phyloP scores from a whole-genome alignment of 2,329 filamentous ascomycete species.

The Pseudogymnoascus sp. region DNA sequence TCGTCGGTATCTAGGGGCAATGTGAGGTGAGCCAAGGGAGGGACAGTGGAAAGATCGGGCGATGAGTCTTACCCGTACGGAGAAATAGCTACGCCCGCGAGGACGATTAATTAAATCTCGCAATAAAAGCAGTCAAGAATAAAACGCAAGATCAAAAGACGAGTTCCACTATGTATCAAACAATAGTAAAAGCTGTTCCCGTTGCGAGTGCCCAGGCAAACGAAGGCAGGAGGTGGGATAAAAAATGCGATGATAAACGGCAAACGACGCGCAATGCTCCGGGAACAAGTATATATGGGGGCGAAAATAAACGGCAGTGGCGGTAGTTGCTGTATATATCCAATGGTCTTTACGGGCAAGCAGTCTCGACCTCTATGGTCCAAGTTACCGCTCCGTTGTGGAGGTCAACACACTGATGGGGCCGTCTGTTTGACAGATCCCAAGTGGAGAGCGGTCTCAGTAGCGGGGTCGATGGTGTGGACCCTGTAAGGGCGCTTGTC shows the following conservation, averaged over 20 bases:
- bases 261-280: not conserved
- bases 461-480: constrained; percentile 5
- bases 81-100: constrained; percentile 20
- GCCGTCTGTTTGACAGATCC: constrained; percentile 6
- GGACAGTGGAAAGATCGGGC: constrained; percentile 14
- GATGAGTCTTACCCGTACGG: constrained; percentile 13
- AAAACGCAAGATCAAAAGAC: constrained; percentile 18
- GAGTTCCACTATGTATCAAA: constrained; percentile 23
- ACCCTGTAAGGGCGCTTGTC: constrained; percentile 7
- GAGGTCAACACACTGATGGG: constrained; percentile 2
- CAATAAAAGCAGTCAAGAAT: constrained; percentile 17
- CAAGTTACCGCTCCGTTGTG: not conserved
- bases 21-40: constrained; percentile 1
- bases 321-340: constrained; percentile 5
- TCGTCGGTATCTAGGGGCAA: not conserved
- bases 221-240: not conserved
- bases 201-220: constrained; percentile 12
- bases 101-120: constrained; percentile 19
- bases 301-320: not conserved
- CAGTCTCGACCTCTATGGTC: not conserved
- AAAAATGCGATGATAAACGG: constrained; percentile 8
- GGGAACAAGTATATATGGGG: constrained; percentile 1
- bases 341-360: not conserved
- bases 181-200: constrained; percentile 11
- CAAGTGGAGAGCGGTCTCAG: constrained; percentile 4